Percentiles rank a stretch among this genome's conserved stretches.
phyloP scores from a whole-genome alignment of 2,329 filamentous ascomycete species.

The Teratosphaeria destructans region DNA sequence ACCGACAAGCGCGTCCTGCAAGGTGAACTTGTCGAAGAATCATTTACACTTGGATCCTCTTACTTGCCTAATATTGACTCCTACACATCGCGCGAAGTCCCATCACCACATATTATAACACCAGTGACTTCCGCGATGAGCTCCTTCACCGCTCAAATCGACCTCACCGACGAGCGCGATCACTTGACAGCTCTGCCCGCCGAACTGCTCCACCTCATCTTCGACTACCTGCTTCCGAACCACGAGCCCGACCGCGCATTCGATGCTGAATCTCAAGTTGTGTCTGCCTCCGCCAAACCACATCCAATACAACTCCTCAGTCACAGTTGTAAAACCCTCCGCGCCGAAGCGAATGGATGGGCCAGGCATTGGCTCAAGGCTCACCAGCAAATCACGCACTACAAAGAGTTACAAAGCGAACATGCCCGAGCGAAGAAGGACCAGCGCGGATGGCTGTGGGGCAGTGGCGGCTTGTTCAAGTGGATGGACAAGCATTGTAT shows the following conservation, averaged over 20 bases:
- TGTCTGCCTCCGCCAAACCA: not conserved
- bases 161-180: constrained; percentile 4
- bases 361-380: constrained; percentile 16
- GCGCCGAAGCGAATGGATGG: constrained; percentile 18
- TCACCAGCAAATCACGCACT: constrained; percentile 16
- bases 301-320: constrained; percentile 16
- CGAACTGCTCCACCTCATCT: constrained; percentile 20
- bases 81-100: not conserved
- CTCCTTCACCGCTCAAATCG: not conserved
- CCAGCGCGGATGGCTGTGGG: constrained; percentile 1
- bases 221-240: constrained; percentile 17
- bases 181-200: constrained; percentile 16
- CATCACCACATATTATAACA: not conserved
- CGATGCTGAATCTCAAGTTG: not conserved
- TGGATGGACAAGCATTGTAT: constrained; percentile 18
- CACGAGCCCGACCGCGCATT: constrained; percentile 15
- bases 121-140: not conserved
- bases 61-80: not conserved
- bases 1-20: not conserved
- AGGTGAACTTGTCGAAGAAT: not conserved
- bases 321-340: constrained; percentile 14
- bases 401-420: constrained; percentile 5
- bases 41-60: not conserved
- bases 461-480: constrained; percentile 11
- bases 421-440: not conserved